Conservation (phyloP, 73 alveolate genomes). For the Tetrahymena malaccensis region DNA sequence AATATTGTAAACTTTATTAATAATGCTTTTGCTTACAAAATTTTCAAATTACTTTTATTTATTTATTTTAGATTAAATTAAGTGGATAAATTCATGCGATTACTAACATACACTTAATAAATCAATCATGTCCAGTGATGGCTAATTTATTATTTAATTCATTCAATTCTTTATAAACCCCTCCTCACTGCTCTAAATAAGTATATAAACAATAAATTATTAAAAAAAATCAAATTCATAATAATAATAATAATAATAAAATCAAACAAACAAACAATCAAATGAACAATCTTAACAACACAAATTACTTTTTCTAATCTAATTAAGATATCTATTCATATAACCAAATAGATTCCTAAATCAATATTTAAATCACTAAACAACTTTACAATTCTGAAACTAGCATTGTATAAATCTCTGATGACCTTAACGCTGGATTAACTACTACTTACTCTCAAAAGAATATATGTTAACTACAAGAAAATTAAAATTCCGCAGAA, state of each 20-base stretch:
- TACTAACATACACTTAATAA: not conserved
- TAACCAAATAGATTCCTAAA: not conserved
- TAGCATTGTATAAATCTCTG: not conserved
- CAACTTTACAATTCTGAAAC: not conserved
- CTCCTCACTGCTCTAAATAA: not conserved
- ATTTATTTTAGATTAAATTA: too few relatives aligned
- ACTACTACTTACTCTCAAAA: not conserved
- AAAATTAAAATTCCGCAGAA: not conserved
- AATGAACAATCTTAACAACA: not conserved
- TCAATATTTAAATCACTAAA: not conserved
- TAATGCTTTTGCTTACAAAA: not conserved
- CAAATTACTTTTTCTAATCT: not conserved
- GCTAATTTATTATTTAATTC: too few relatives aligned
- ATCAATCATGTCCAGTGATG: not conserved
- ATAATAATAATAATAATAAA: too few relatives aligned
- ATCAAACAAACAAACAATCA: not conserved
- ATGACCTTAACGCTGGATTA: not conserved
- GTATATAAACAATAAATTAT: not conserved
- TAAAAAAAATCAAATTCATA: too few relatives aligned
- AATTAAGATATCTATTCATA: not conserved
- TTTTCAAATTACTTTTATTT: not conserved
- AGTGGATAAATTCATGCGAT: not conserved
- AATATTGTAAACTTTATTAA: too few relatives aligned
- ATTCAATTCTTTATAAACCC: not conserved
- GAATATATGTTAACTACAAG: not conserved